Conservation (phyloP, 2,329 filamentous ascomycete genomes). For the Calonectria pauciramosa region DNA sequence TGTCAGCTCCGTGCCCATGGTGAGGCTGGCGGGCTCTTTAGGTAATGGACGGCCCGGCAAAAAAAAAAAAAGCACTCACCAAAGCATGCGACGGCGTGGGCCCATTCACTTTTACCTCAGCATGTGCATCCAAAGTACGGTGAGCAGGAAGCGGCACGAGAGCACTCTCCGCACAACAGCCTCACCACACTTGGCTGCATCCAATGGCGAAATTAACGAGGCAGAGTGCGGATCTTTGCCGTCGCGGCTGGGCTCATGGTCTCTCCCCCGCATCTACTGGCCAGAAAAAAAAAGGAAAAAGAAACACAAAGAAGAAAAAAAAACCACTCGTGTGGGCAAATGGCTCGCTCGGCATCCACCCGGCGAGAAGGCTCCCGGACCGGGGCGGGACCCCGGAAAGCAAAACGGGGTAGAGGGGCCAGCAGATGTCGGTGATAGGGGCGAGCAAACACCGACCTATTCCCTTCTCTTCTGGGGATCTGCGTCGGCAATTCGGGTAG, state of each 20-base stretch:
- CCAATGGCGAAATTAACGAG: not conserved
- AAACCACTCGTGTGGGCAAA: conserved; percentile 15
- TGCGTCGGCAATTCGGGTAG: conserved; percentile 20
- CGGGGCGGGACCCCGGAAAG: conserved; percentile 8
- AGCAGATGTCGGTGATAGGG: conserved; percentile 16
- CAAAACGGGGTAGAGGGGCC: conserved; percentile 12
- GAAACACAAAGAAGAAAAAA: not conserved
- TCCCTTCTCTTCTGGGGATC: not conserved
- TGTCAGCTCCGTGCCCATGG: not conserved
- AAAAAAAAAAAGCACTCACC: not conserved
- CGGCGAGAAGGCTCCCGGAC: conserved; percentile 14
- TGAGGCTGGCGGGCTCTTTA: not conserved
- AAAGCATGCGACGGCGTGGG: not conserved
- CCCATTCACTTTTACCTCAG: not conserved
- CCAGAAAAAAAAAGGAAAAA: not conserved
- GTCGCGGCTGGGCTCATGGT: not conserved
- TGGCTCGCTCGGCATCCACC: conserved; percentile 19
- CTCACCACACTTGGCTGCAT: not conserved
- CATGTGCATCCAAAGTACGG: conserved; percentile 13
- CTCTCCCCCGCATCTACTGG: not conserved
- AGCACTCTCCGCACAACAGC: not conserved
- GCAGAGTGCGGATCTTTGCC: not conserved
- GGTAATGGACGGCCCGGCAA: not conserved
- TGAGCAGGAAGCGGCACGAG: conserved; percentile 4
- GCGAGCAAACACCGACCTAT: not conserved